A percentile compares a stretch with the other conserved stretches of the same genome.
Conservation (phyloP, 2,329 filamentous ascomycete species). For the Ophiocordyceps unilateralis region DNA sequence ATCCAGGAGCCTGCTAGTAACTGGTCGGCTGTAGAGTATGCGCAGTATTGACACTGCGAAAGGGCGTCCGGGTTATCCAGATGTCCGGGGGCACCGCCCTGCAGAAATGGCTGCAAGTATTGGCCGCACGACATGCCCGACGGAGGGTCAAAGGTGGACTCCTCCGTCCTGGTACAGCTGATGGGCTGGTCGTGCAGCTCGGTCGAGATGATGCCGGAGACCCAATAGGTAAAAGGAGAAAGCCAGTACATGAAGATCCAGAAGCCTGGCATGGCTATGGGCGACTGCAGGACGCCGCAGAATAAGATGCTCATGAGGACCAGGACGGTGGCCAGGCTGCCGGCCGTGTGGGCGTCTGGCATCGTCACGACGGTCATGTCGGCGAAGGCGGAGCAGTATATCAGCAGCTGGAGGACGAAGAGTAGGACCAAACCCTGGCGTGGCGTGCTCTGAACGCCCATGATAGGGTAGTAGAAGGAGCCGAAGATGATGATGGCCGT, state of each 20-base stretch:
- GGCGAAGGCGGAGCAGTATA: constrained; percentile 57
- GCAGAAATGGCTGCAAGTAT: constrained; percentile 43
- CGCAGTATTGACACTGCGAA: constrained; percentile 47
- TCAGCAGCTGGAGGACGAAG: constrained; percentile 46
- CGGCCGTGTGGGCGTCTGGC: constrained; percentile 50
- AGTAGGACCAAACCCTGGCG: constrained; percentile 50
- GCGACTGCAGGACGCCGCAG: constrained; percentile 45
- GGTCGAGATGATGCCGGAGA: constrained; percentile 49
- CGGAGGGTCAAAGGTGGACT: constrained; percentile 47
- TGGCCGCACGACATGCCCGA: constrained; percentile 40
- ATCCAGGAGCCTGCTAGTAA: constrained; percentile 31
- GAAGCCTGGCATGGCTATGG: constrained; percentile 44
- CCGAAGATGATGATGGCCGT: constrained; percentile 45
- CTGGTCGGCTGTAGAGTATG: constrained; percentile 43
- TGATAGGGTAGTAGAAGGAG: constrained; percentile 51
- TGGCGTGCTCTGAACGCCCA: constrained; percentile 28
- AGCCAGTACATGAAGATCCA: constrained; percentile 63
- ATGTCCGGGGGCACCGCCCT: constrained; percentile 28
- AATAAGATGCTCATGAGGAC: constrained; percentile 43
- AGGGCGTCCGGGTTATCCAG: constrained; percentile 44
- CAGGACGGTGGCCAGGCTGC: constrained; percentile 41
- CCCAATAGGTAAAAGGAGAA: constrained; percentile 51
- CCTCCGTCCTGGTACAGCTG: constrained; percentile 35
- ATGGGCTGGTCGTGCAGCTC: constrained; percentile 40
- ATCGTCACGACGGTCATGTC: constrained; percentile 58